Percentiles rank a stretch among this genome's conserved stretches.
phyloP scores from a whole-genome alignment of 331 rosid species.

The Rosa hybrid region DNA sequence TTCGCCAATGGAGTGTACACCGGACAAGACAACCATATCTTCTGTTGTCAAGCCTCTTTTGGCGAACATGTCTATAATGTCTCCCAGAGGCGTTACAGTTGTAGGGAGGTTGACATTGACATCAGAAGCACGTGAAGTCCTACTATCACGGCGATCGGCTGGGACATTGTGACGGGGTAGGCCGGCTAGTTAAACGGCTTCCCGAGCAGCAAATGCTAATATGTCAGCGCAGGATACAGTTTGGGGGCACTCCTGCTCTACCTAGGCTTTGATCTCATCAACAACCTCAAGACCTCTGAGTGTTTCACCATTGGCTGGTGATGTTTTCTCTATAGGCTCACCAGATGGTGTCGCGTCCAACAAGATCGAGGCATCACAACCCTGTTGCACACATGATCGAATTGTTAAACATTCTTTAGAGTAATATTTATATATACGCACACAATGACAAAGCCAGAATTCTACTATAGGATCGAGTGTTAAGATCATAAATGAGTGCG shows the following conservation, averaged over 20 bases:
- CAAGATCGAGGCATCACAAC: conserved; percentile 78
- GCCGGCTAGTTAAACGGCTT: conserved; percentile 36
- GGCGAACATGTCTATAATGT: conserved; percentile 25
- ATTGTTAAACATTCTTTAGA: not conserved
- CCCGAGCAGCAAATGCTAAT: conserved; percentile 48
- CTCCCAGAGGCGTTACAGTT: conserved; percentile 28
- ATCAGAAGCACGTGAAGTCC: conserved; percentile 39
- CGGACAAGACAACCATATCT: conserved; percentile 54
- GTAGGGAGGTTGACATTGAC: conserved; percentile 31
- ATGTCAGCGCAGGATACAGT: conserved; percentile 70
- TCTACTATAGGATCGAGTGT: too few relatives aligned
- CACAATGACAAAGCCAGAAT: too few relatives aligned
- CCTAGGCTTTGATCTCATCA: conserved; percentile 51
- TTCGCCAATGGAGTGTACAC: conserved; percentile 67
- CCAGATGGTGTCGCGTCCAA: conserved; percentile 42
- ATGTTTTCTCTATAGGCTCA: conserved; percentile 53
- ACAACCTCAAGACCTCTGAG: conserved; percentile 48
- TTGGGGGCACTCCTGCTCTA: conserved; percentile 54
- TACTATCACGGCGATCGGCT: conserved; percentile 54
- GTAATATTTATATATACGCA: too few relatives aligned
- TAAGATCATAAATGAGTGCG: too few relatives aligned
- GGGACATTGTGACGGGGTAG: conserved; percentile 19
- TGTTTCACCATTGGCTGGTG: conserved; percentile 34
- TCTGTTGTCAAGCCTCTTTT: conserved; percentile 39
- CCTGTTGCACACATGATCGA: conserved; percentile 38